Evolutionary conservation across 805 yeast genomes (phyloP).

Genomic region (Ascoidea tarda): DNA sequence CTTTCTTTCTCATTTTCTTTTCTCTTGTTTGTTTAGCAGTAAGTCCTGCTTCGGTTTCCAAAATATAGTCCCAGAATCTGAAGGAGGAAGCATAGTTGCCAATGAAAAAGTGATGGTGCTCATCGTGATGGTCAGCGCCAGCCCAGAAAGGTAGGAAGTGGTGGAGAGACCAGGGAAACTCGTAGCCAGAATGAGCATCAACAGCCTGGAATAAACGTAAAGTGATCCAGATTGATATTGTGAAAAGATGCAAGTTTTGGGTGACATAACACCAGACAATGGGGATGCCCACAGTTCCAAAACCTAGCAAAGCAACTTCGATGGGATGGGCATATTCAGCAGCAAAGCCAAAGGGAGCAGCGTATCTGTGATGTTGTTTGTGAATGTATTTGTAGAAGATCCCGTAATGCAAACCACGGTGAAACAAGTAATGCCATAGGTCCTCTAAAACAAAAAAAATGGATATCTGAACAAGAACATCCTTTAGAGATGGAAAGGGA

Average conservation of each 20-base stretch:
- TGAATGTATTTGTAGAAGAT: constrained; percentile 63
- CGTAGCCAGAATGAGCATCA: constrained; percentile 78
- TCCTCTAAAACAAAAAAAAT: constrained; percentile 66
- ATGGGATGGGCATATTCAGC: constrained; percentile 82
- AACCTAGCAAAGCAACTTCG: constrained; percentile 64
- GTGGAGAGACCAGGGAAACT: constrained; percentile 72
- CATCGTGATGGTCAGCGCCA: constrained; percentile 79
- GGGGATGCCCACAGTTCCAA: constrained; percentile 75
- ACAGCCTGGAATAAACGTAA: constrained; percentile 69
- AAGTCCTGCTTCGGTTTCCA: constrained; percentile 56
- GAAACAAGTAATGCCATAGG: constrained; percentile 76
- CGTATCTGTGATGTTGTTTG: constrained; percentile 74
- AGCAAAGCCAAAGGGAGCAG: constrained; percentile 76
- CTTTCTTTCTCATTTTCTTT: constrained; percentile 21
- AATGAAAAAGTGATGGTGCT: constrained; percentile 68
- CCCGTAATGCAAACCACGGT: constrained; percentile 59
- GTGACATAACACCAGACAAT: constrained; percentile 50
- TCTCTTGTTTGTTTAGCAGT: constrained; percentile 45
- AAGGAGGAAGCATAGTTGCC: constrained; percentile 76
- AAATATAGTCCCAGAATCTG: constrained; percentile 65
- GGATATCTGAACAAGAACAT: constrained; percentile 39
- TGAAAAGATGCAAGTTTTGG: constrained; percentile 52
- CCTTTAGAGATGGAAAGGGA: constrained; percentile 48
- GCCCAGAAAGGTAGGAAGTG: constrained; percentile 75
- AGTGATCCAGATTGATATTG: constrained; percentile 60